Evolutionary conservation across 208 protist genomes (phyloP).

Genomic region (Trypanosoma melophagium): DNA sequence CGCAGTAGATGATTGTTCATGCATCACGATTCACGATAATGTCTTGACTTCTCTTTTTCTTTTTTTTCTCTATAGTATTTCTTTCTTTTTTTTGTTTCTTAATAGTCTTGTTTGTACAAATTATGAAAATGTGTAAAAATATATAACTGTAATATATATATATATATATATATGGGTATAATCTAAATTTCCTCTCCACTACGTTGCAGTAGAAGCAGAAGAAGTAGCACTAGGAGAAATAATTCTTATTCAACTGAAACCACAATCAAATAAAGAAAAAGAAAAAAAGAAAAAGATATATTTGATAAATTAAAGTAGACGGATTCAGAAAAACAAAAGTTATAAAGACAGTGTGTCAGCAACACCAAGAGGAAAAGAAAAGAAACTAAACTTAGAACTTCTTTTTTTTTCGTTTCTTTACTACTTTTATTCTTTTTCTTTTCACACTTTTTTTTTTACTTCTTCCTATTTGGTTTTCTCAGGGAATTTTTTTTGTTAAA

Average conservation of each 20-base stretch:
- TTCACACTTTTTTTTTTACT: not conserved
- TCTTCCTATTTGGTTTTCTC: not conserved
- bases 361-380: not conserved
- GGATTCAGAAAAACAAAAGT: too few relatives aligned
- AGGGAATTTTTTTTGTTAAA: not conserved
- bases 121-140: not conserved
- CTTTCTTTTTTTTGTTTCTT: constrained; percentile 5
- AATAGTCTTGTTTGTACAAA: not conserved
- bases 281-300: too few relatives aligned
- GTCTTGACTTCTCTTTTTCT: constrained; percentile 6
- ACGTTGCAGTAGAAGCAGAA: too few relatives aligned
- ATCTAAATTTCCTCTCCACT: too few relatives aligned
- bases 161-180: not conserved
- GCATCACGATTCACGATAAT: not conserved
- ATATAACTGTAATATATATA: not conserved
- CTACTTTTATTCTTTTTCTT: not conserved
- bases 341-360: too few relatives aligned
- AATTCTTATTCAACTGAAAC: too few relatives aligned
- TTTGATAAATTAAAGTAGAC: too few relatives aligned
- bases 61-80: not conserved
- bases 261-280: too few relatives aligned
- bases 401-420: not conserved
- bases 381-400: not conserved
- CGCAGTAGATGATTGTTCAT: constrained; percentile 2
- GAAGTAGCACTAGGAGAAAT: too few relatives aligned